Evolutionary conservation across 148 eudicot genomes (phyloP).

Genomic region (Rhododendron molle): DNA sequence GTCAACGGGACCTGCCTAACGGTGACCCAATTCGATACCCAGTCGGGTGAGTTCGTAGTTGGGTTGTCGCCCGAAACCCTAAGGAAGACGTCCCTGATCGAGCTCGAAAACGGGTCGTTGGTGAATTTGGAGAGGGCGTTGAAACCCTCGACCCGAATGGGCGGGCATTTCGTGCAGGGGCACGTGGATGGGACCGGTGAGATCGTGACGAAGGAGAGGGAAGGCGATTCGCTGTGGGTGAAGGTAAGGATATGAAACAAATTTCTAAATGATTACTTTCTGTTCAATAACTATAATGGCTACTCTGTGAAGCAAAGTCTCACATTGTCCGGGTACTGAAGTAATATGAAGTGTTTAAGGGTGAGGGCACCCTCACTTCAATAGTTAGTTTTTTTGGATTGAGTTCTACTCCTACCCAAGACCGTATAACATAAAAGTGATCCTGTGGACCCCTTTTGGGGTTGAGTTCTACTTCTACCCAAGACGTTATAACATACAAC

Average conservation of each 20-base stretch:
- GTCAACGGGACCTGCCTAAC: conserved; percentile 93
- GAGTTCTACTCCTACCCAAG: too few relatives aligned
- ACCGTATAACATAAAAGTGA: too few relatives aligned
- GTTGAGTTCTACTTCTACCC: too few relatives aligned
- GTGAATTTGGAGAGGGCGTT: conserved; percentile 93
- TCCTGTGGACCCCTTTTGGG: too few relatives aligned
- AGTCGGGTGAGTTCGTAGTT: conserved; percentile 47
- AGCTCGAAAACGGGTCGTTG: conserved; percentile 53
- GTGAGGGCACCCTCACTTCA: too few relatives aligned
- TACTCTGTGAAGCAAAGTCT: not conserved
- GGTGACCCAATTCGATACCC: conserved; percentile 53
- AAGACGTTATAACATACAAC: too few relatives aligned
- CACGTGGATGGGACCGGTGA: conserved; percentile 94
- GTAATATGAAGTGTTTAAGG: too few relatives aligned
- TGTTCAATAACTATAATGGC: not conserved
- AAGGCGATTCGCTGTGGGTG: conserved; percentile 88
- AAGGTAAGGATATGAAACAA: conserved; percentile 5
- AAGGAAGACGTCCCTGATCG: conserved; percentile 69
- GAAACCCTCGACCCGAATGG: conserved; percentile 87
- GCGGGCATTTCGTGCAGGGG: conserved; percentile 99
- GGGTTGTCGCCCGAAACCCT: conserved; percentile 86
- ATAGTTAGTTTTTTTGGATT: too few relatives aligned
- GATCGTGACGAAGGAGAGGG: conserved; percentile 49
- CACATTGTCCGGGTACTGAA: too few relatives aligned
- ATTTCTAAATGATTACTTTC: not conserved